Evolutionary conservation across 768 basidiomycete genomes (phyloP), one percentile per base, ranked within the genome.

Genomic region (Pulveroboletus sp.): DNA sequence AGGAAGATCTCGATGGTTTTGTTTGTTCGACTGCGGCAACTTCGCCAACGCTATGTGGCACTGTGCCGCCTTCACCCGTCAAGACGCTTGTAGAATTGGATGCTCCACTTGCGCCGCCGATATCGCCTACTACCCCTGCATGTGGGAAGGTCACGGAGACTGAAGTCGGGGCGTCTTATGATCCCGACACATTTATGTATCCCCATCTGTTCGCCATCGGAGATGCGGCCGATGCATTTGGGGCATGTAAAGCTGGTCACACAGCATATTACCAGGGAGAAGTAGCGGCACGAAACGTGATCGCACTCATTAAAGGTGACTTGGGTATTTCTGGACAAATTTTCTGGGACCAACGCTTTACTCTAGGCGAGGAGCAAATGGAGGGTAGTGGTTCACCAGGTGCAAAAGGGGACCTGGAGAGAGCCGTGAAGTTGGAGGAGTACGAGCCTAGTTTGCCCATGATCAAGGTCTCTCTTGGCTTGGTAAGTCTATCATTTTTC

Each of bases 181-280:
- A 21, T 21, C 21, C 21, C 18, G 15, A 26, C 8, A 21, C 21
- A 5, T 30, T 30, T 43, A n/a, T 54, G 17, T 79, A 80, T 57
- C 72, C 76, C 0, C 70, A 82, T 51, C 73, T 85, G 11, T 86
- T 84, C 57, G 82, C 76, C 8, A 64, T 83, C 6, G 83, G 83
- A 8, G 83, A 85, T 47, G 73, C 76, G 0, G 82, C 82, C 1
- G 81, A 84, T 60, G 80, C 80, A 5, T 83, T 82, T 50, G 81
- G 81, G 6, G 83, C 82, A 0, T 75, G 79, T 21, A 74, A 78
- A 21, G 82, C 83, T 11, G 83, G 81, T 0, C 77, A 82, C 52
- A 80, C 69, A 30, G 78, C 80, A 2, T 76, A 78, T 57, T 71
- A 67, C 33, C 80, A 82, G 69, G 74, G 52, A 61, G 63, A 76